A percentile compares a stretch with the other conserved stretches of the same genome.
Evolutionary conservation across 768 basidiomycete species (phyloP).

Genomic region (Phlebiopsis flavidoalba): DNA sequence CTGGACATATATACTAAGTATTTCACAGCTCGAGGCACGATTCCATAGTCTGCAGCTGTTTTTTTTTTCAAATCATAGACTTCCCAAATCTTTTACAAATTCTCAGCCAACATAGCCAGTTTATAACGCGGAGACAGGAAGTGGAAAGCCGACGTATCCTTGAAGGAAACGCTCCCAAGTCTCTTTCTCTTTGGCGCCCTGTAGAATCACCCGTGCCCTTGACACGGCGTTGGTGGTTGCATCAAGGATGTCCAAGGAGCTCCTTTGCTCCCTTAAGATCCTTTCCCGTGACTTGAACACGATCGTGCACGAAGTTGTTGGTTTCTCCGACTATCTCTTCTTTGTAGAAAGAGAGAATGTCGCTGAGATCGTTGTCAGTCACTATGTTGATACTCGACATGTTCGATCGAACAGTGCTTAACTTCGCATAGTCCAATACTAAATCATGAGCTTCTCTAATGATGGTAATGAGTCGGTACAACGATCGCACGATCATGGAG

Average conservation of each 20-base stretch:
- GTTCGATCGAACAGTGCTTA: slow-evolving; percentile 17
- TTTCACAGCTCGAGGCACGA: too few relatives aligned
- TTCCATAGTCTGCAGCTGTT: too few relatives aligned
- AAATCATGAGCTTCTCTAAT: slow-evolving; percentile 1
- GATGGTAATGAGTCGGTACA: neutral
- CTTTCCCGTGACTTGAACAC: neutral
- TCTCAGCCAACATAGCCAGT: neutral
- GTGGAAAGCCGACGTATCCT: slow-evolving; percentile 17
- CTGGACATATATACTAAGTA: too few relatives aligned
- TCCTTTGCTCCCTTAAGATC: neutral
- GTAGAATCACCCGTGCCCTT: slow-evolving; percentile 11
- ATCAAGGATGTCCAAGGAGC: neutral
- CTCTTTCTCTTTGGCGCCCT: slow-evolving; percentile 7
- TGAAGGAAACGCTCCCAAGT: slow-evolving; percentile 16
- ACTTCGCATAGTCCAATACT: slow-evolving; percentile 30
- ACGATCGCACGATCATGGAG: neutral
- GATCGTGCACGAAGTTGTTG: slow-evolving; percentile 14
- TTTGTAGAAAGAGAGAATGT: slow-evolving; percentile 15
- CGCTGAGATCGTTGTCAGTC: slow-evolving; percentile 1
- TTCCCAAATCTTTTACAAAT: neutral
- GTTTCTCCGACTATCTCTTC: slow-evolving; percentile 9
- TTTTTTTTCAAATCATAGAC: too few relatives aligned
- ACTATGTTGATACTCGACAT: neutral
- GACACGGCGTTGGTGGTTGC: slow-evolving; percentile 17
- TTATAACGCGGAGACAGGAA: slow-evolving; percentile 2